Conservation (phyloP, 495 filamentous ascomycete species). For the Hypoxylon crocopeplum region DNA sequence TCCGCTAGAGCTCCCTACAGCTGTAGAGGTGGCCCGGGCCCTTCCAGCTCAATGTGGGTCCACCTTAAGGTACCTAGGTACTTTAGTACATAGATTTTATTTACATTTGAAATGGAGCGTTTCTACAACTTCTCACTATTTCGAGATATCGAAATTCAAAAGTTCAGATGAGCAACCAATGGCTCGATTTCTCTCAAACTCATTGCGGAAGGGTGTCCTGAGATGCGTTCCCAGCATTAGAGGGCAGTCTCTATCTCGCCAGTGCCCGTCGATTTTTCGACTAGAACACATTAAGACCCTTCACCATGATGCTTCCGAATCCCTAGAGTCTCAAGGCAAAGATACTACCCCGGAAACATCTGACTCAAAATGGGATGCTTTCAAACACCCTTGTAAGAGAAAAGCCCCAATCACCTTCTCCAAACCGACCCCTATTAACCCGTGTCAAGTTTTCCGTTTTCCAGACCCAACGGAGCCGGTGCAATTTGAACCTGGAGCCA, state of each 20-base stretch:
- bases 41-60: conserved; percentile 1
- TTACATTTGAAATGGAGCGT: too few species aligned
- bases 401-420: not conserved
- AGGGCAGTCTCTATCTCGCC: conserved; percentile 5
- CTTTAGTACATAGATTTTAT: conserved; percentile 11
- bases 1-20: conserved; percentile 8
- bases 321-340: not conserved
- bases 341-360: not conserved
- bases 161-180: conserved; percentile 8
- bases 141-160: too few species aligned
- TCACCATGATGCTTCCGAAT: conserved; percentile 5
- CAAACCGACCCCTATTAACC: conserved; percentile 1
- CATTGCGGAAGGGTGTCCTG: conserved; percentile 3
- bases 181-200: conserved; percentile 18
- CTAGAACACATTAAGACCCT: conserved; percentile 4
- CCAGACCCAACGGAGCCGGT: too few species aligned
- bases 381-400: conserved; percentile 13
- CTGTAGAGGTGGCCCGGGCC: too few species aligned
- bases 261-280: conserved; percentile 15
- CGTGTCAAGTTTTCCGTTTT: conserved; percentile 52
- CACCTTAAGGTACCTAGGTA: not conserved
- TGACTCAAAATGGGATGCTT: not conserved
- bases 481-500: conserved; percentile 48
- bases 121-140: too few species aligned
- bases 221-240: conserved; percentile 14